Evolutionary conservation across 495 filamentous ascomycete genomes (phyloP), one percentile per base, ranked within the genome.

Genomic region (Durotheca rogersii): DNA sequence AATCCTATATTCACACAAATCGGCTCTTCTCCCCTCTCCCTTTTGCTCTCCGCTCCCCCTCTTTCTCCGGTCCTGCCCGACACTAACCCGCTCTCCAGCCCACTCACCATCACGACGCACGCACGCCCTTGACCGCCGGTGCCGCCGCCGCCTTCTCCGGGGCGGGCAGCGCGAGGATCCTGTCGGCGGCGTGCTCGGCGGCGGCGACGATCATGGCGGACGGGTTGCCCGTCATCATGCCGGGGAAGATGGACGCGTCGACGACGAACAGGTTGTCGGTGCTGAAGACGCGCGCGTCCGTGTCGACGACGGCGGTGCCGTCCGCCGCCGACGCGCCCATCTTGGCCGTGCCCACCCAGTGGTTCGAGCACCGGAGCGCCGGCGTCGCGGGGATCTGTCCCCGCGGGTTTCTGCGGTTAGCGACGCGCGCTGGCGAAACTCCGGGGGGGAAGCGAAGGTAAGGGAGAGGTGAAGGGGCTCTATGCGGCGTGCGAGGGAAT

Each of bases 301-400:
- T 63, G 42, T 82, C 79, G 21, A 82, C 78, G 25, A 82, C 78
- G 1, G 76, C 70, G 16, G 74, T 77, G 35, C 79, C 79, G 35
- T 60, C 62, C n/a, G 61, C 68, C 19, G 69, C 65, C 7, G 76
- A 69, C 1, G 66, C 66, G 15, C 79, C 79, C 64, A 82, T 75
- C 71, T 80, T 81, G 0, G 74, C 70, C 17, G 73, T 76, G 5
- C 72, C 71, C 50, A 77, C 70, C 72, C 77, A 81, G 66, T 80
- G 78, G 41, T 64, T 64, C 10, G 61, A 52, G 44, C 61, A 61
- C 5, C n/a, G 72, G 52, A 29, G 66, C 49, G 37, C 69, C 52
- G 61, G 72, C 53, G 31, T 59, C 21, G 49, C 70, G 62, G 43
- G 72, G 29, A 61, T 58, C 61, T 64, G 20, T 38, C 14, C 9